Evolutionary conservation across 139 green algal genomes (phyloP).

Genomic region (Chlamydomonas urium): DNA sequence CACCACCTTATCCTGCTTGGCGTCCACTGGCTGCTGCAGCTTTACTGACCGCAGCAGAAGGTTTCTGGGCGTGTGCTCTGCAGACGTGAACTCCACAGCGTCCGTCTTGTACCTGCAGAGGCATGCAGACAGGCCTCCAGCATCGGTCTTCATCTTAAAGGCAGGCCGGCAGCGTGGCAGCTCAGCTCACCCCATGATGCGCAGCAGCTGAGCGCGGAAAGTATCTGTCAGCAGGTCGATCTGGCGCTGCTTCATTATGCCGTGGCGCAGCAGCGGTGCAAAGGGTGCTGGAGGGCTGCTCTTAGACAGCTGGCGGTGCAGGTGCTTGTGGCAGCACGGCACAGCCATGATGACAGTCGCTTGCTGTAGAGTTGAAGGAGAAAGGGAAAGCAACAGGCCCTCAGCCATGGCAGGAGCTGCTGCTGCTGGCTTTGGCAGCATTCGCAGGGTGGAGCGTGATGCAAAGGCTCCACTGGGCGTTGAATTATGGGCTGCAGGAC

Average conservation of each 20-base stretch:
- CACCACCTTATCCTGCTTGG: background rate
- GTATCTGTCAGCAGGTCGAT: slow-evolving; percentile 59
- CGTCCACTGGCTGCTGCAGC: background rate
- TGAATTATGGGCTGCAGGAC: no score
- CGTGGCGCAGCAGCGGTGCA: slow-evolving; percentile 42
- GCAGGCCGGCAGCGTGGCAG: no score
- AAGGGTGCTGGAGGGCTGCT: slow-evolving; percentile 1
- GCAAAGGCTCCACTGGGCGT: no score
- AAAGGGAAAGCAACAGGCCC: no score
- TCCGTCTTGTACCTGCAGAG: slow-evolving; percentile 32
- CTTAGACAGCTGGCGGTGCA: slow-evolving; percentile 42
- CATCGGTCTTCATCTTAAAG: background rate
- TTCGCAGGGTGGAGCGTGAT: no score
- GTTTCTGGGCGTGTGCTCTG: slow-evolving; percentile 63
- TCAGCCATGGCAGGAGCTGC: no score
- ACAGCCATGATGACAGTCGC: slow-evolving; percentile 47
- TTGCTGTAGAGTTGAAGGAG: no score
- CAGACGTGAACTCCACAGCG: slow-evolving; percentile 51
- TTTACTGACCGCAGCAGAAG: slow-evolving; percentile 44
- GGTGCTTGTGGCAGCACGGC: slow-evolving; percentile 65
- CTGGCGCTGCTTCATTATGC: slow-evolving; percentile 53
- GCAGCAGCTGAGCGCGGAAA: slow-evolving; percentile 25
- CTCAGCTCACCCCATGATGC: slow-evolving; percentile 22
- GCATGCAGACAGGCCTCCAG: background rate
- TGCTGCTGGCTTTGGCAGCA: no score